Percentiles rank a stretch among this genome's conserved stretches.
phyloP scores from a whole-genome alignment of 2,329 filamentous ascomycete species.

The Clonostachys rosea region DNA sequence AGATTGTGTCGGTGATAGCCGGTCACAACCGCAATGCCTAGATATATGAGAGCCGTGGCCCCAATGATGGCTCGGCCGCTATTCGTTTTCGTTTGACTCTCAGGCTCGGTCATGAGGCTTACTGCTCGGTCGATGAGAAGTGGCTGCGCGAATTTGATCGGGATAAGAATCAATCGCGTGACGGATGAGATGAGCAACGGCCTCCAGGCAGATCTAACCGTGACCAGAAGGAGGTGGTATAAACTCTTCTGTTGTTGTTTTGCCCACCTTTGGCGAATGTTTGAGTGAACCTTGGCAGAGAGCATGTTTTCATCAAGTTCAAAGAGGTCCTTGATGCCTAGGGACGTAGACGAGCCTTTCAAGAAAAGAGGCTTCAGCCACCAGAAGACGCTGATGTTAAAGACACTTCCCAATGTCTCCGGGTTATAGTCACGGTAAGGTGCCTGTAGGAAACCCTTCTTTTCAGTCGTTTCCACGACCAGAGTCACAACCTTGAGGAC shows the following conservation, averaged over 20 bases:
- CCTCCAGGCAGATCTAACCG: conserved; percentile 15
- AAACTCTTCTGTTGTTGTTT: neutral
- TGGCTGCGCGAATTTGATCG: conserved; percentile 34
- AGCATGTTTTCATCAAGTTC: conserved; percentile 6
- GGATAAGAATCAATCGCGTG: conserved; percentile 27
- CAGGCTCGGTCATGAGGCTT: conserved; percentile 9
- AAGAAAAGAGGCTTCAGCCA: conserved; percentile 22
- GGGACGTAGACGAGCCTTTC: conserved; percentile 8
- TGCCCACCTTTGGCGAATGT: conserved; percentile 5
- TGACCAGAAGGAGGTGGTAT: neutral
- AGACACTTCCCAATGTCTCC: conserved; percentile 23
- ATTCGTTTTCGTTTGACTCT: neutral
- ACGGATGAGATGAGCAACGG: conserved; percentile 4
- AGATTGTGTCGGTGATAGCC: conserved; percentile 29
- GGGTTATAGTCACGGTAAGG: conserved; percentile 11
- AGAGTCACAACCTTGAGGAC: conserved; percentile 17
- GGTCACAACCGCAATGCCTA: conserved; percentile 7
- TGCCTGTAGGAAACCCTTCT: conserved; percentile 11
- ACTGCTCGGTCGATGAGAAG: conserved; percentile 31
- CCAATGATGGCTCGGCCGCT: conserved; percentile 7
- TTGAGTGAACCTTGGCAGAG: conserved; percentile 2
- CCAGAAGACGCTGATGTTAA: conserved; percentile 24
- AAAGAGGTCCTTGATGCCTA: conserved; percentile 7
- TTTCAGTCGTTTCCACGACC: conserved; percentile 19
- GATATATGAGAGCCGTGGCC: conserved; percentile 10